A percentile compares a stretch with the other conserved stretches of the same genome.
phyloP scores from a whole-genome alignment of 140 eudicot species.

The Ambrosia hybrid region DNA sequence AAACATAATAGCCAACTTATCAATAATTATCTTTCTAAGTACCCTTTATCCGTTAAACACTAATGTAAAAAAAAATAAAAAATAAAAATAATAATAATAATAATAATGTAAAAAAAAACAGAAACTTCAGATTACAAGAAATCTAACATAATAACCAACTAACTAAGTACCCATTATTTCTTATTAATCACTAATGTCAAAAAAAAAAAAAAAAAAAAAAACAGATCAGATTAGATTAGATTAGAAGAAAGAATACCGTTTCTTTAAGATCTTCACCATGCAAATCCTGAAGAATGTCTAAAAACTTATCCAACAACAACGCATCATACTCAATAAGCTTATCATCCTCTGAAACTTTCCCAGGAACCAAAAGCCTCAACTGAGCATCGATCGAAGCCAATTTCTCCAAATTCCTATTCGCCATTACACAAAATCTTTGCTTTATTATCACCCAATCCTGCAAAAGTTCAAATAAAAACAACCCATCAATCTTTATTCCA shows the following conservation, averaged over 20 bases:
- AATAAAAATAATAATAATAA: too few species aligned
- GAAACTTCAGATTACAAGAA: too few species aligned
- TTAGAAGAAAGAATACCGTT: conserved; percentile 48
- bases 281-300: conserved; percentile 91
- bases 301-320: conserved; percentile 83
- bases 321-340: conserved; percentile 97
- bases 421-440: conserved; percentile 37
- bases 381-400: conserved; percentile 97
- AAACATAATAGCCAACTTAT: too few species aligned
- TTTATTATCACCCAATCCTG: background rate
- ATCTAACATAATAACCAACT: too few species aligned
- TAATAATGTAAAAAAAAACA: conserved; percentile 21
- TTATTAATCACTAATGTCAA: too few species aligned
- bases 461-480: background rate
- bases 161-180: background rate
- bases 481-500: background rate
- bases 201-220: background rate
- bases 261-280: conserved; percentile 95
- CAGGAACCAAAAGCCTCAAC: conserved; percentile 84
- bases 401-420: conserved; percentile 71
- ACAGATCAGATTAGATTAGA: background rate
- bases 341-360: conserved; percentile 90
- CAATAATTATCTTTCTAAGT: too few species aligned
- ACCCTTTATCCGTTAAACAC: too few species aligned
- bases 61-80: too few species aligned